A percentile compares a stretch with the other conserved stretches of the same genome.
Evolutionary conservation across 2,329 filamentous ascomycete genomes (phyloP).

Genomic region (Hysterium pulicare): DNA sequence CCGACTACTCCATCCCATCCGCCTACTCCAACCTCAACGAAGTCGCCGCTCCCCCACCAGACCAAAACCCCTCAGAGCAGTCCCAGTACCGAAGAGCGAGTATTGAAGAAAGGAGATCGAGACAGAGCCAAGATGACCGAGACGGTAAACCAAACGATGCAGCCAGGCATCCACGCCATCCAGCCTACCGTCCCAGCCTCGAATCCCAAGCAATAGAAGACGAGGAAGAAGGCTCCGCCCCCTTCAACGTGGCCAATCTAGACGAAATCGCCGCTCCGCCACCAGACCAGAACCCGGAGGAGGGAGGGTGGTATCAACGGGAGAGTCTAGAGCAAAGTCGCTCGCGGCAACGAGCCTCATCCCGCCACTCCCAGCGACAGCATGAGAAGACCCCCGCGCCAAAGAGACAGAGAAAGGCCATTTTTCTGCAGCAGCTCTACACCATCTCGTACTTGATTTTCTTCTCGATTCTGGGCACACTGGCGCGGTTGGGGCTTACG

Average conservation of each 20-base stretch:
- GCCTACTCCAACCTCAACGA: conserved; percentile 26
- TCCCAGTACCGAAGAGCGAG: conserved; percentile 31
- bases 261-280: conserved; percentile 7
- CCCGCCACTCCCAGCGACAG: conserved; percentile 9
- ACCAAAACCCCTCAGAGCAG: conserved; percentile 2
- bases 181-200: neutral
- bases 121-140: conserved; percentile 7
- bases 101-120: conserved; percentile 35
- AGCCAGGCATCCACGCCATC: neutral
- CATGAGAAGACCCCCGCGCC: conserved; percentile 12
- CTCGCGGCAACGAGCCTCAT: neutral
- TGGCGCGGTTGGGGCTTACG: conserved; percentile 77
- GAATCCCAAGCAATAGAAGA: neutral
- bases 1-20: too few species aligned
- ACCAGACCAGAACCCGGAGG: conserved; percentile 6
- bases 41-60: conserved; percentile 7
- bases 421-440: conserved; percentile 46
- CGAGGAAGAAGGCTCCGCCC: neutral
- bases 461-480: conserved; percentile 80
- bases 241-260: neutral
- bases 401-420: conserved; percentile 17
- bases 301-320: conserved; percentile 19
- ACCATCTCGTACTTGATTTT: conserved; percentile 79
- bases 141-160: neutral
- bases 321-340: conserved; percentile 40